A percentile compares a stretch with the other conserved stretches of the same genome.
Evolutionary conservation across 2,329 filamentous ascomycete species (phyloP).

Genomic region (Fusarium tjaetaba): DNA sequence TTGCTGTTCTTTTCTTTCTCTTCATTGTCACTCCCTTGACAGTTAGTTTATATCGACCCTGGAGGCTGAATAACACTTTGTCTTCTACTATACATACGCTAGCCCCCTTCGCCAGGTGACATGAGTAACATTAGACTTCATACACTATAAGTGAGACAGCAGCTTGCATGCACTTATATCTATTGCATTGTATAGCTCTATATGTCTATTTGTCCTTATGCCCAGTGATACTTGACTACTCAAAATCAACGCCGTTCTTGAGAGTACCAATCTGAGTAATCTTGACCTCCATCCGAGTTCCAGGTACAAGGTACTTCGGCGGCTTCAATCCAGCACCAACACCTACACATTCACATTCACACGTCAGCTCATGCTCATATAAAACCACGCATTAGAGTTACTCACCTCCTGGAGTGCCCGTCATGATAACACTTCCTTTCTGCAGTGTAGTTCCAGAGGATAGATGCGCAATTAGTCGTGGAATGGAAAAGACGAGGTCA

Average conservation of each 20-base stretch:
- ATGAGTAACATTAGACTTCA: fast-evolving
- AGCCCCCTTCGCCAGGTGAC: fast-evolving
- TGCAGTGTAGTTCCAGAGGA: slow-evolving; percentile 55
- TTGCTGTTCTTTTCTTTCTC: background rate
- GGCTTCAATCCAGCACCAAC: slow-evolving; percentile 57
- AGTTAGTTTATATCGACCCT: background rate
- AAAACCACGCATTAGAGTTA: fast-evolving
- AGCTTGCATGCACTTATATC: fast-evolving
- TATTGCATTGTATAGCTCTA: fast-evolving
- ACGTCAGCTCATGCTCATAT: fast-evolving
- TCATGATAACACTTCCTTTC: slow-evolving; percentile 57
- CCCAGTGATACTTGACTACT: fast-evolving
- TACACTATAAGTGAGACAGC: fast-evolving
- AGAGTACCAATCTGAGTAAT: slow-evolving; percentile 53
- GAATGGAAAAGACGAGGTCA: slow-evolving; percentile 58
- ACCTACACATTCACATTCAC: slow-evolving; percentile 42
- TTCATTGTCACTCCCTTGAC: fast-evolving
- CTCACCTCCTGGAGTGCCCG: slow-evolving; percentile 51
- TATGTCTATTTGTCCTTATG: fast-evolving
- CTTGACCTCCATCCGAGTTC: slow-evolving; percentile 52
- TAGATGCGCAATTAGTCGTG: slow-evolving; percentile 50
- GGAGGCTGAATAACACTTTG: background rate
- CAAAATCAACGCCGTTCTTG: background rate
- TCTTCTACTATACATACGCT: background rate
- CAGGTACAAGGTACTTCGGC: slow-evolving; percentile 50